Evolutionary conservation across 2,329 filamentous ascomycete species (phyloP).

Genomic region (Myriangium duriaei): DNA sequence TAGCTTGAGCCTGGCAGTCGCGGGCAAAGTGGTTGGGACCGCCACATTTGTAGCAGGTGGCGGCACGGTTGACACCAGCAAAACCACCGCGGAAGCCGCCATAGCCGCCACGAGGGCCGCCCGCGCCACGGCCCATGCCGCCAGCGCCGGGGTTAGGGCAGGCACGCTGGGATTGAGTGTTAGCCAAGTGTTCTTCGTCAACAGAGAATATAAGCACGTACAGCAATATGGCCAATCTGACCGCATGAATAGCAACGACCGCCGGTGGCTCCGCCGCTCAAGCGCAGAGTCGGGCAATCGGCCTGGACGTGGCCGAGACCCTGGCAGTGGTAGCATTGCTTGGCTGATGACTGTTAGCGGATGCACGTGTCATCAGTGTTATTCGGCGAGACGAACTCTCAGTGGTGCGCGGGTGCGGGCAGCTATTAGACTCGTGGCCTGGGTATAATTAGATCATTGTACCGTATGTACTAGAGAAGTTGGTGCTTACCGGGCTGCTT

Average conservation of each 20-base stretch:
- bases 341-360: conserved; percentile 43
- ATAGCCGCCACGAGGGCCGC: conserved; percentile 53
- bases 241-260: conserved; percentile 96
- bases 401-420: conserved; percentile 89
- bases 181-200: conserved; percentile 10
- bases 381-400: conserved; percentile 50
- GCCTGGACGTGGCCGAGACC: conserved; percentile 96
- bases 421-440: conserved; percentile 94
- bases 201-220: conserved; percentile 33
- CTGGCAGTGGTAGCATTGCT: conserved; percentile 99
- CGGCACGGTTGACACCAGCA: conserved; percentile 51
- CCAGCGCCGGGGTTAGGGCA: conserved; percentile 60
- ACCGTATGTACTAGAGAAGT: conserved; percentile 16
- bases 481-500: conserved; percentile 59
- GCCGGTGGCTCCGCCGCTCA: conserved; percentile 68
- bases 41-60: conserved; percentile 58
- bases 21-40: conserved; percentile 96
- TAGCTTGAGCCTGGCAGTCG: conserved; percentile 94
- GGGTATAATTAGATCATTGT: conserved; percentile 14
- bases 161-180: conserved; percentile 47
- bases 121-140: conserved; percentile 5
- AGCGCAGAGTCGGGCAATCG: conserved; percentile 89
- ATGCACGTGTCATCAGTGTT: conserved; percentile 1
- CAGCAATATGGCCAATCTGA: conserved; percentile 81
- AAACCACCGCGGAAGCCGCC: conserved; percentile 62